Conservation (phyloP, 1,139 yeast genomes). For the Geotrichum aggregatum region DNA sequence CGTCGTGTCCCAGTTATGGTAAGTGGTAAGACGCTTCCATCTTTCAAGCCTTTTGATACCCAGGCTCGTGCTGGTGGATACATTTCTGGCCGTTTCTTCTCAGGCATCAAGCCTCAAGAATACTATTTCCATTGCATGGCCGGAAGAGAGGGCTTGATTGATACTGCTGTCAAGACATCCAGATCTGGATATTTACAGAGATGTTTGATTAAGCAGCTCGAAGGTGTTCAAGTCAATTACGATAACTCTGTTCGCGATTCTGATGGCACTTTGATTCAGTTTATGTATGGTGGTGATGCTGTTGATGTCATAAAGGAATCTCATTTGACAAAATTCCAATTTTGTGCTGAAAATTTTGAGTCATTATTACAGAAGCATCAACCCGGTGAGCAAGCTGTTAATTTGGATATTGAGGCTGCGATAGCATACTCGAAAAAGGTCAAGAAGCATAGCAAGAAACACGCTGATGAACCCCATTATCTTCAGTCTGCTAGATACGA, state of each 20-base stretch:
- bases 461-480: conserved; percentile 58
- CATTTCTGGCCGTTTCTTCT: conserved; percentile 93
- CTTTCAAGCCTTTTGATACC: conserved; percentile 94
- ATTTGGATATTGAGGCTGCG: conserved; percentile 80
- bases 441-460: conserved; percentile 68
- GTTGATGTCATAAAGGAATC: conserved; percentile 93
- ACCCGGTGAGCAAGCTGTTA: conserved; percentile 70
- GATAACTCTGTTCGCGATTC: conserved; percentile 95
- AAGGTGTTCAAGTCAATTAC: conserved; percentile 91
- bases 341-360: conserved; percentile 88
- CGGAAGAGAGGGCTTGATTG: conserved; percentile 99
- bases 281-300: conserved; percentile 96
- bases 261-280: conserved; percentile 90
- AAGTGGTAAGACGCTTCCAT: conserved; percentile 93
- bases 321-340: conserved; percentile 87
- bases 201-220: conserved; percentile 95
- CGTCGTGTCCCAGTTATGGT: conserved; percentile 99
- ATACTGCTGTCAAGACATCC: conserved; percentile 98
- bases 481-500: conserved; percentile 67
- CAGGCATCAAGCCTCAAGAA: conserved; percentile 98
- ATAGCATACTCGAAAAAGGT: conserved; percentile 75
- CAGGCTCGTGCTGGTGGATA: conserved; percentile 99
- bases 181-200: conserved; percentile 98
- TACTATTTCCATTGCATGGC: conserved; percentile 99
- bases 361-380: conserved; percentile 81